Evolutionary conservation across 495 filamentous ascomycete genomes (phyloP), one percentile per base, ranked within the genome.

Genomic region (Hyaloscypha finlandica): DNA sequence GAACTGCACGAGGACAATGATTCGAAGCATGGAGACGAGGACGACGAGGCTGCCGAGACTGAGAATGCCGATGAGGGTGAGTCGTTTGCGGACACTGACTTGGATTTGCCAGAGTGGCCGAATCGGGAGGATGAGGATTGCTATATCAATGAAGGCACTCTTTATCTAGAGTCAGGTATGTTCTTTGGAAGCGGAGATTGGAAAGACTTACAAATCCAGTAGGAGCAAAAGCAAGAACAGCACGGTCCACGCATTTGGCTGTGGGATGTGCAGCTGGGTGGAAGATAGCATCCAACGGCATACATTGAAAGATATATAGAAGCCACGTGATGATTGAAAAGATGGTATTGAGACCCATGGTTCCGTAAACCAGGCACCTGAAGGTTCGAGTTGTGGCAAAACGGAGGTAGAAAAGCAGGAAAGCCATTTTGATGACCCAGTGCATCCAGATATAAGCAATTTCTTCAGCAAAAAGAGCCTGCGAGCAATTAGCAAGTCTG

Each of bases 361-460:
- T 58, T 0, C 63, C 29, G 75, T 75, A 79, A 22, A 77, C 76
- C 1, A 68, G 67, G n/a, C 64, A 62, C 51, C 78, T 76, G 65
- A 80, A 77, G 51, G 67, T 48, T 48, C 42, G 72, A 8, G 69
- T 68, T 33, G 75, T 75, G 29, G 79, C 79, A 63, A 87, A 79
- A 65, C 81, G 81, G 59, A 81, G 74, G 71, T 83, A 86, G 65
- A 81, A 79, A 12, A 84, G 60, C 48, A 84, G 71, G 52, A 79
- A 75, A 65, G 82, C 80, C 65, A 80, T 68, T 61, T 81, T 81
- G 66, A 75, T 71, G 60, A 78, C 75, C 16, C 74, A 77, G 25
- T 77, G 78, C 5, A 75, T 75, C 16, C 73, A 77, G 63, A 77
- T 74, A 70, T 81, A 80, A 32, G 77, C 53, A 11, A 78, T 74